Percentiles rank a stretch among this genome's conserved stretches.
phyloP scores from a whole-genome alignment of 1,139 yeast genomes.

The Pichia sp. region DNA sequence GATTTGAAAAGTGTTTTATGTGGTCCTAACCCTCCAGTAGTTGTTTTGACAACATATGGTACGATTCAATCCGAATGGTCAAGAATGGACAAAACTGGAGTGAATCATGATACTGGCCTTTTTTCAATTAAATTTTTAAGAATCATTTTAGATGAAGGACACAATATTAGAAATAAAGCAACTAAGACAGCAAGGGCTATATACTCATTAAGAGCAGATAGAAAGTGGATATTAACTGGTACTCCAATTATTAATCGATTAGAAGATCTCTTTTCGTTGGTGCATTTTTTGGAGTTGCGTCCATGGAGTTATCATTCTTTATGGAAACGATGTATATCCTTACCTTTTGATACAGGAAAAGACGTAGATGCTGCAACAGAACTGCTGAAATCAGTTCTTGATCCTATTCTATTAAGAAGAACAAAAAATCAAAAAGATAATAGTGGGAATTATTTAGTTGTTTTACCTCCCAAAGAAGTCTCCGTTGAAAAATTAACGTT shows the following conservation, averaged over 20 bases:
- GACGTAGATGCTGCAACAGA: slow-evolving; percentile 66
- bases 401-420: slow-evolving; percentile 76
- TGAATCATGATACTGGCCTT: slow-evolving; percentile 40
- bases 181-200: slow-evolving; percentile 81
- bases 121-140: slow-evolving; percentile 73
- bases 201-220: slow-evolving; percentile 52
- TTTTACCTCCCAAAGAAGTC: slow-evolving; percentile 71
- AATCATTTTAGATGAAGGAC: slow-evolving; percentile 87
- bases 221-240: slow-evolving; percentile 88
- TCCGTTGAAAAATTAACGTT: slow-evolving; percentile 61
- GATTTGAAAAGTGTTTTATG: slow-evolving; percentile 43
- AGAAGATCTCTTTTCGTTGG: slow-evolving; percentile 71
- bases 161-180: slow-evolving; percentile 72
- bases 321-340: slow-evolving; percentile 84
- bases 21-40: slow-evolving; percentile 52
- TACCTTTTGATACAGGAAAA: slow-evolving; percentile 72
- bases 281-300: slow-evolving; percentile 67
- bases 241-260: slow-evolving; percentile 88
- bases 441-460: slow-evolving; percentile 71
- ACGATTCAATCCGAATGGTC: slow-evolving; percentile 72
- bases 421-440: slow-evolving; percentile 77
- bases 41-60: slow-evolving; percentile 83
- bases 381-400: slow-evolving; percentile 76
- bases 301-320: slow-evolving; percentile 87
- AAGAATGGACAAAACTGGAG: slow-evolving; percentile 28